Percentiles rank a stretch among this genome's conserved stretches.
Evolutionary conservation across 2,329 filamentous ascomycete genomes (phyloP).

Genomic region (Didymella exigua): DNA sequence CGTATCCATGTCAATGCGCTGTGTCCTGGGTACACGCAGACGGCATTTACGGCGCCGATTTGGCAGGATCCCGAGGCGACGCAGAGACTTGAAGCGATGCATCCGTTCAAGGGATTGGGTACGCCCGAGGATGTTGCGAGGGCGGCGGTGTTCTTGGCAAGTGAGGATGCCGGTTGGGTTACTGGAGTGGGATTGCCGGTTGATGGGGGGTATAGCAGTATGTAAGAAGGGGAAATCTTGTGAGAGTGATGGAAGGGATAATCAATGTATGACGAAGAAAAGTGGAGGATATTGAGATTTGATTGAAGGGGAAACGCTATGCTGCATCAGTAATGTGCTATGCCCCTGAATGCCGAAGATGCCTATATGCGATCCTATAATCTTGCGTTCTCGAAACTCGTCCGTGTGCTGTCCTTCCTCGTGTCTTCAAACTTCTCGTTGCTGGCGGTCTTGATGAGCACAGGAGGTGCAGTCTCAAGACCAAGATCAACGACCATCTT

Average conservation of each 20-base stretch:
- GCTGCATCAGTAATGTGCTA: conserved; percentile 11
- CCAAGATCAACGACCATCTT: conserved; percentile 53
- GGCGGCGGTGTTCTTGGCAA: conserved; percentile 54
- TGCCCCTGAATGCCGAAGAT: conserved; percentile 1
- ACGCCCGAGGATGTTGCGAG: conserved; percentile 42
- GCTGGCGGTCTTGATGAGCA: not conserved
- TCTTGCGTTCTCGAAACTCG: conserved; percentile 14
- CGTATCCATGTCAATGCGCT: conserved; percentile 61
- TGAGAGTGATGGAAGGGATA: no score
- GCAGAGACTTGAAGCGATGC: conserved; percentile 23
- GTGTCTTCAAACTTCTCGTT: conserved; percentile 1
- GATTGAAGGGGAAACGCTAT: conserved; percentile 1
- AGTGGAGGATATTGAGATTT: not conserved
- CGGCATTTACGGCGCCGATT: conserved; percentile 35
- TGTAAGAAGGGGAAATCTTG: no score
- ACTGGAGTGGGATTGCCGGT: conserved; percentile 54
- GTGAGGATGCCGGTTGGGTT: conserved; percentile 55
- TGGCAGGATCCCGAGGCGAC: conserved; percentile 15
- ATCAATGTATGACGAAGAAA: not conserved
- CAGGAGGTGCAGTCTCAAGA: conserved; percentile 18
- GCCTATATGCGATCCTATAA: not conserved
- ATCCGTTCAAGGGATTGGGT: conserved; percentile 42
- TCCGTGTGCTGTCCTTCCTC: conserved; percentile 23
- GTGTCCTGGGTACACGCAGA: conserved; percentile 56
- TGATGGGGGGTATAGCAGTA: conserved; percentile 53